phyloP scores from a whole-genome alignment of 2,329 filamentous ascomycete genomes.

The Aphanoascus verrucosus region DNA sequence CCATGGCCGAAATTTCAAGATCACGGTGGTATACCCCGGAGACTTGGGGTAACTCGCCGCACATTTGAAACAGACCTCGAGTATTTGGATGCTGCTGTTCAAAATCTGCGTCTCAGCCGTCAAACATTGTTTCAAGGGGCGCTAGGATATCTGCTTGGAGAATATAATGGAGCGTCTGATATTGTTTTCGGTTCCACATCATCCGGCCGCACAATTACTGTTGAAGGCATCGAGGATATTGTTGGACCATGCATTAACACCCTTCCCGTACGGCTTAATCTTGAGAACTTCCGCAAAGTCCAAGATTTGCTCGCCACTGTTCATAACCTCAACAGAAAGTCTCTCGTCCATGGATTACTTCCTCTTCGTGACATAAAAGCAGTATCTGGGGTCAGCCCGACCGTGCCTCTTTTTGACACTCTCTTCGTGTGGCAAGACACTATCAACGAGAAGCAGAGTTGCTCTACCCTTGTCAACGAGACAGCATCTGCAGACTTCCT shows the following conservation, averaged over 20 bases:
- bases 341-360: conserved; percentile 53
- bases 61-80: conserved; percentile 28
- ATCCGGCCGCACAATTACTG: conserved; percentile 65
- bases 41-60: conserved; percentile 22
- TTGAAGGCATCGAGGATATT: conserved; percentile 59
- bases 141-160: conserved; percentile 53
- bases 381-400: conserved; percentile 45
- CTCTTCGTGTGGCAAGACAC: conserved; percentile 75
- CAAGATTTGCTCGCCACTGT: conserved; percentile 53
- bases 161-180: conserved; percentile 55
- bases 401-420: conserved; percentile 56
- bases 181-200: conserved; percentile 67
- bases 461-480: conserved; percentile 41
- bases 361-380: conserved; percentile 61
- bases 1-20: conserved; percentile 51
- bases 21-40: conserved; percentile 19
- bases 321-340: conserved; percentile 54
- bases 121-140: conserved; percentile 70
- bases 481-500: conserved; percentile 56
- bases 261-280: conserved; percentile 58
- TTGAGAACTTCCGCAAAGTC: conserved; percentile 43
- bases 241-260: conserved; percentile 72
- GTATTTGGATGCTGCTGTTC: conserved; percentile 30
- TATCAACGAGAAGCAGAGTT: conserved; percentile 21
- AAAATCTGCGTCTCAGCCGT: conserved; percentile 43